Evolutionary conservation across 768 basidiomycete species (phyloP).

Genomic region (Naganishia vaughanmartiniae): DNA sequence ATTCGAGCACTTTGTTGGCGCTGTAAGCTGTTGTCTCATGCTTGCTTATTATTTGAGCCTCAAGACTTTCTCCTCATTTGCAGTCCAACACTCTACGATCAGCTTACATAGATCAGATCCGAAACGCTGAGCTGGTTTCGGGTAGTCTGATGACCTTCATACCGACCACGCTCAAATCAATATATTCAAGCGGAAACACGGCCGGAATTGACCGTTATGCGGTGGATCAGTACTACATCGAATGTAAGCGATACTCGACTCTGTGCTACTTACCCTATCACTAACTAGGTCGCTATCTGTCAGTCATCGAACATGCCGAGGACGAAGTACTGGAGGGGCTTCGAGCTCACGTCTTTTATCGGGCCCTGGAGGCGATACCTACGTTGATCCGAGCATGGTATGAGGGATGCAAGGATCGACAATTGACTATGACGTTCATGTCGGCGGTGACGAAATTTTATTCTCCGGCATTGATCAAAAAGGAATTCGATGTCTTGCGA

Average conservation of each 20-base stretch:
- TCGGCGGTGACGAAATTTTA: slow-evolving; percentile 78
- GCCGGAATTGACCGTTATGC: slow-evolving; percentile 83
- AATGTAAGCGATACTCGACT: slow-evolving; percentile 42
- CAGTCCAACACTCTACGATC: slow-evolving; percentile 85
- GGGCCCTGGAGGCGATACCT: slow-evolving; percentile 76
- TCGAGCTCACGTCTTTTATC: slow-evolving; percentile 84
- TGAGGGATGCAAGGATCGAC: slow-evolving; percentile 80
- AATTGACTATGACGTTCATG: slow-evolving; percentile 71
- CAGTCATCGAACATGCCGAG: slow-evolving; percentile 44
- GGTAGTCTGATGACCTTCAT: slow-evolving; percentile 69
- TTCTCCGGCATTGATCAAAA: slow-evolving; percentile 79
- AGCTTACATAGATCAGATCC: slow-evolving; percentile 80
- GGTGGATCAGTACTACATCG: slow-evolving; percentile 76
- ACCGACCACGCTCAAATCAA: slow-evolving; percentile 64
- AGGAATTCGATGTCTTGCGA: slow-evolving; percentile 71
- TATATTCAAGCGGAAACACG: slow-evolving; percentile 62
- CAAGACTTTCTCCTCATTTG: not conserved
- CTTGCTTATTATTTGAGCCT: slow-evolving; percentile 5
- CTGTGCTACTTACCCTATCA: not conserved
- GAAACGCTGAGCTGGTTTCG: slow-evolving; percentile 65
- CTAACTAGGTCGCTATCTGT: slow-evolving; percentile 10
- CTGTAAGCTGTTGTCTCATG: slow-evolving; percentile 58
- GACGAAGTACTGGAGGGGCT: slow-evolving; percentile 59
- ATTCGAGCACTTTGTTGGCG: slow-evolving; percentile 77
- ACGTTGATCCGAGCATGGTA: slow-evolving; percentile 84